Evolutionary conservation across 1,284 basidiomycete genomes (phyloP), one percentile per base, ranked within the genome.

Genomic region (Amylostereum areolatum): DNA sequence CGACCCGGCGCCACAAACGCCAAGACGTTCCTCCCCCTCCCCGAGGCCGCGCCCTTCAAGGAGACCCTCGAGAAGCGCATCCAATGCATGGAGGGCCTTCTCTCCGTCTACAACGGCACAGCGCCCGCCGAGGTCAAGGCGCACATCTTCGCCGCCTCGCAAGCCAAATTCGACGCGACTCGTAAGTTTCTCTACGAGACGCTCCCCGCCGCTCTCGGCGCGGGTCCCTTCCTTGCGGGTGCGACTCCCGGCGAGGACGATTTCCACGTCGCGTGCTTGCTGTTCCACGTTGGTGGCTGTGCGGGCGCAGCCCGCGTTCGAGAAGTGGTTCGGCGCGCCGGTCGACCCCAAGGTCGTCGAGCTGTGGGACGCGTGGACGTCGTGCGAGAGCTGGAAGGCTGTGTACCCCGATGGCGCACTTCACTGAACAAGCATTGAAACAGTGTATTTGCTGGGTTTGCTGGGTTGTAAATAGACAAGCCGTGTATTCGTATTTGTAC

Each of bases 371-470:
- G 66, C 69, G 18, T 85, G 82, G 80, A 66, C 65, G 29, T 68
- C 66, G 56, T 68, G 81, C 52, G 72, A 76, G 32, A 79, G 78
- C 56, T 85, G 81, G 73, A 67, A 77, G 65, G 69, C 70, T 57
- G 75, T 81, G 44, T 81, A 78, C 54, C 65, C 63, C 7, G 58
- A 66, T 27, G 72, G 71, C 10, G 31, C 8, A 4, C 65, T 80
- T 46, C 77, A 80, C 64, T 80, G 55, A 62, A 43, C 10, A 18
- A 25, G 7, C 12, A n/a, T 6, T n/a, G n/a, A n/a, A n/a, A n/a
- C n/a, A n/a, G n/a, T n/a, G n/a, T n/a, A n/a, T n/a, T n/a, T n/a
- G n/a, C n/a, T n/a, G n/a, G n/a, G n/a, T n/a, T n/a, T n/a, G n/a
- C n/a, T n/a, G n/a, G n/a, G n/a, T n/a, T n/a, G n/a, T n/a, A n/a